These are phyloP conservation scores for Ogataea zsoltii DNA, from an alignment of 805 yeast genomes.

Conservation along the genomic window DNA sequence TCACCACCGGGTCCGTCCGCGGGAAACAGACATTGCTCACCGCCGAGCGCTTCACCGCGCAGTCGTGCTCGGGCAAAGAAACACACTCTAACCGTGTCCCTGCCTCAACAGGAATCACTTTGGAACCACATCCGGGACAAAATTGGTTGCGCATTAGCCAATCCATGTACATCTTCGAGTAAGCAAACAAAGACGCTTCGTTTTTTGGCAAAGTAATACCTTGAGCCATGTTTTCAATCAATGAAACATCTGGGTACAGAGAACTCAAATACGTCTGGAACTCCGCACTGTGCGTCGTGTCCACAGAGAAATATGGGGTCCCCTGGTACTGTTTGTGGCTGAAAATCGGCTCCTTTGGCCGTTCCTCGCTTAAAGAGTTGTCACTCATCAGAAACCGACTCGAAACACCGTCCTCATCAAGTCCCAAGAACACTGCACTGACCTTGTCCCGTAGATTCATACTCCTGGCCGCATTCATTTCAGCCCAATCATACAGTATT, in stretches of 20 bases:
- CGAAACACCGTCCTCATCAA: constrained; percentile 40
- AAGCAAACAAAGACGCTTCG: constrained; percentile 73
- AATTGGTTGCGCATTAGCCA: constrained; percentile 74
- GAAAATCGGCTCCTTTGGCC: constrained; percentile 8
- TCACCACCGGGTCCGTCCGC: constrained; percentile 86
- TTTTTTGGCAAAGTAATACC: constrained; percentile 26
- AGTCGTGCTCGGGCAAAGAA: constrained; percentile 8
- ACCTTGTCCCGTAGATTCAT: constrained; percentile 19
- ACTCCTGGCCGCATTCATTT: constrained; percentile 14
- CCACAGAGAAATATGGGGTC: constrained; percentile 64
- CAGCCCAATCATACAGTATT: constrained; percentile 24
- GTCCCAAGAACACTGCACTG: constrained; percentile 47
- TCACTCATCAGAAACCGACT: constrained; percentile 21
- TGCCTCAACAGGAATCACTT: constrained; percentile 60
- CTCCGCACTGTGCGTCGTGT: constrained; percentile 40
- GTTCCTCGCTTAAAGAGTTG: constrained; percentile 13
- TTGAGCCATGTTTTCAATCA: constrained; percentile 19
- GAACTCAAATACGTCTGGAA: constrained; percentile 14
- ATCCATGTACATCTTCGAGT: constrained; percentile 80
- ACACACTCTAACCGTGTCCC: constrained; percentile 62
- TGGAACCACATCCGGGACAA: constrained; percentile 86
- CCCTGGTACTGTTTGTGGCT: constrained; percentile 50
- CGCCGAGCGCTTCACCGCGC: constrained; percentile 40
- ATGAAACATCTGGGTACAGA: constrained; percentile 6
- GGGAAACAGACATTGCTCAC: constrained; percentile 88